Percentiles rank a stretch among this genome's conserved stretches.
phyloP scores from a whole-genome alignment of 2,329 filamentous ascomycete species.

The Magnaporthiopsis rhizophila region DNA sequence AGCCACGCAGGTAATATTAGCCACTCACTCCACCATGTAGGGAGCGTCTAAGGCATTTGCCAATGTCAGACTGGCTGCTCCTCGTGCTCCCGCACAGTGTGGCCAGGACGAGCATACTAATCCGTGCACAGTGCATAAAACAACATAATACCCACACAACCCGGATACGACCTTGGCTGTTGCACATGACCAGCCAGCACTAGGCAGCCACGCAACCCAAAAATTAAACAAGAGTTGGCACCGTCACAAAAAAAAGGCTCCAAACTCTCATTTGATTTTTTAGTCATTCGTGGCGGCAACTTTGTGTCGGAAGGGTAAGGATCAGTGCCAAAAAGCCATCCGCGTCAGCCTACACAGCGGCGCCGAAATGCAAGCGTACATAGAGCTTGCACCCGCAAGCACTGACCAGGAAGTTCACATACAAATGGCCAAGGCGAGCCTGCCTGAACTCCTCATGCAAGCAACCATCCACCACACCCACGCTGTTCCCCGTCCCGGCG shows the following conservation, averaged over 20 bases:
- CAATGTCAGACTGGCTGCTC: background rate
- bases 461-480: background rate
- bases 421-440: background rate
- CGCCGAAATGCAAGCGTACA: too few relatives aligned
- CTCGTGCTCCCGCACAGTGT: background rate
- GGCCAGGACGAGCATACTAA: background rate
- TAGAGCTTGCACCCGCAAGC: background rate
- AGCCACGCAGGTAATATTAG: background rate
- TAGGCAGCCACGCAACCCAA: too few relatives aligned
- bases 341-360: background rate
- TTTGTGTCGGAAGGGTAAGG: background rate
- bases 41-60: background rate
- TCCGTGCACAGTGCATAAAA: background rate
- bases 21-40: background rate
- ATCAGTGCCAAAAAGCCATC: background rate
- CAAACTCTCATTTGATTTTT: too few relatives aligned
- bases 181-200: background rate
- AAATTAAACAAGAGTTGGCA: too few relatives aligned
- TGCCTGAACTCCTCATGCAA: background rate
- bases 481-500: background rate
- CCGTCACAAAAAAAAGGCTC: too few relatives aligned
- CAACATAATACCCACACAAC: background rate
- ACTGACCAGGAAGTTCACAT: background rate
- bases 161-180: background rate
- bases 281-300: background rate